Evolutionary conservation across 2,329 filamentous ascomycete species (phyloP), one percentile per base, ranked within the genome.

Genomic region (Colletotrichum orchidophilum): DNA sequence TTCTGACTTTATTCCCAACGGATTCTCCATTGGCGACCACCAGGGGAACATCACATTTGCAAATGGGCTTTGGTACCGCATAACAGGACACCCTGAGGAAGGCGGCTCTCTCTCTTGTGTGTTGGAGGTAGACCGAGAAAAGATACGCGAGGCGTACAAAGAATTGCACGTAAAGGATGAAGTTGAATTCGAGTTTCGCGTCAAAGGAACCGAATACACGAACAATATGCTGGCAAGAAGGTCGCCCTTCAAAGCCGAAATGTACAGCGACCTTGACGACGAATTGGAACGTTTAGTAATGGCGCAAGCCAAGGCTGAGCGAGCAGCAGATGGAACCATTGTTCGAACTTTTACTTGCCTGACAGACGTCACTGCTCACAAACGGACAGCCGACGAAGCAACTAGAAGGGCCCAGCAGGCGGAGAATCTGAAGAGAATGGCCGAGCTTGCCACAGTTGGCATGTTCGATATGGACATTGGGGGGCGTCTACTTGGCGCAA

Each of bases 1-100:
- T 80, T 90, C 92, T 2, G 91, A 94, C 75, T 91, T 94, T 62
- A 90, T 93, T 2, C 93, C 93, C 0, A 90, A 93, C 1, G 93
- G 92, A 21, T 91, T 94, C 81, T 93, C 91, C 76, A 92, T 94
- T 70, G 89, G 91, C 12, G 88, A 93, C 76, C 84, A 86, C 1
- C 83, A 87, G 59, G 92, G 92, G 13, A 87, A 87, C 49, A 88
- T 94, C 68, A 89, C 87, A 0, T 94, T 92, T 77, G 92, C 91
- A 18, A 95, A 95, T 75, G 88, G 93, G 60, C 89, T 91, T 9
- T 94, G 86, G 83, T 84, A 87, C 74, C 82, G 83, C 49, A 87
- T 89, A 42, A 87, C 85, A 1, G 85, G 86, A 1, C 81, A 83
- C 57, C 77, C 83, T 46, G 78, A 74, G 3, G 73, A 77, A 9